phyloP scores from a whole-genome alignment of 371 early-diverging fungal genomes.

The Catenaria anguillulae region DNA sequence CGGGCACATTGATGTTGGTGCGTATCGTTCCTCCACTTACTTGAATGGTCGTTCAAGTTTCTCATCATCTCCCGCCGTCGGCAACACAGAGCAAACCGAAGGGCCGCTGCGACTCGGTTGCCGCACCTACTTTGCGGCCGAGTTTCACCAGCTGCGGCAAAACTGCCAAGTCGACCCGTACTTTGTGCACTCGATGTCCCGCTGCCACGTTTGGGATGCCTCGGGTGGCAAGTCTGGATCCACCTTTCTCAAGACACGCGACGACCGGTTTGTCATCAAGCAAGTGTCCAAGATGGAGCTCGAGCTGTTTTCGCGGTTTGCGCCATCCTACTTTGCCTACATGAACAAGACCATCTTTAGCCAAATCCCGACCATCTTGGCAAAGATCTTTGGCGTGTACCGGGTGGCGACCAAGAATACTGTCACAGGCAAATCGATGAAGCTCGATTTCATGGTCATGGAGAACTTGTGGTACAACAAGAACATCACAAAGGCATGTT shows the following conservation, averaged over 20 bases:
- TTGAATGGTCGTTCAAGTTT: no score
- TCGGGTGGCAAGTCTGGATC: constrained; percentile 84
- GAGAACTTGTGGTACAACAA: constrained; percentile 84
- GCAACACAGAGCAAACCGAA: constrained; percentile 32
- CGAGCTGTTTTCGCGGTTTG: constrained; percentile 78
- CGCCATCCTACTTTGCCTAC: constrained; percentile 81
- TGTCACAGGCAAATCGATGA: constrained; percentile 55
- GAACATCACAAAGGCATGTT: constrained; percentile 38
- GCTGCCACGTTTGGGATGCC: constrained; percentile 68
- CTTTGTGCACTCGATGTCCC: constrained; percentile 68
- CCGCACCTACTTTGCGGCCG: constrained; percentile 80
- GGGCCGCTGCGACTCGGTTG: constrained; percentile 63
- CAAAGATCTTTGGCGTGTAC: constrained; percentile 87
- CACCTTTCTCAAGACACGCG: constrained; percentile 78
- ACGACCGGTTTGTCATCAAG: constrained; percentile 83
- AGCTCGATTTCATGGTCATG: constrained; percentile 86
- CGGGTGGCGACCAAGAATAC: constrained; percentile 70
- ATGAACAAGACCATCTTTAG: constrained; percentile 60
- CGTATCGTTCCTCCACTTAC: no score
- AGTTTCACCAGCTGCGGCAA: constrained; percentile 76
- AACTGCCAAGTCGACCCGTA: constrained; percentile 64
- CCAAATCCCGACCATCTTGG: constrained; percentile 65
- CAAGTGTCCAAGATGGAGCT: constrained; percentile 71
- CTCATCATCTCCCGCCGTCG: not conserved
- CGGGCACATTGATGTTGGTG: not conserved